phyloP scores from a whole-genome alignment of 306 rosid genomes.

The Oxytropis ochrocephala region DNA sequence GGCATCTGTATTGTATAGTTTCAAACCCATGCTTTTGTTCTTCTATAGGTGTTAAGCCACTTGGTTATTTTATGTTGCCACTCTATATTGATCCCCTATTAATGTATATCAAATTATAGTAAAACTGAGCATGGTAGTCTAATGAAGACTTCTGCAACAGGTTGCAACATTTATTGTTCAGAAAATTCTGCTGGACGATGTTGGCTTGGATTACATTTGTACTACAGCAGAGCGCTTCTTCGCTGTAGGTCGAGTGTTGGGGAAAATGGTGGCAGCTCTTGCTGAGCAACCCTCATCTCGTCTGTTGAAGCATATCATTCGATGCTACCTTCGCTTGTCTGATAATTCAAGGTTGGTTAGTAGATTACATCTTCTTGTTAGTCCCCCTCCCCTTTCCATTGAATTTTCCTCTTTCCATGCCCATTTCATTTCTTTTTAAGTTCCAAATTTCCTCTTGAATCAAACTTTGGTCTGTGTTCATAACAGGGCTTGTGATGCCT shows the following conservation, averaged over 20 bases:
- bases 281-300: constrained; percentile 94
- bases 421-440: not conserved
- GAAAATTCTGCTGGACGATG: constrained; percentile 83
- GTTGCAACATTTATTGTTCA: constrained; percentile 91
- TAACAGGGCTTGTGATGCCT: constrained; percentile 88
- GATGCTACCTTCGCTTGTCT: constrained; percentile 90
- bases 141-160: constrained; percentile 35
- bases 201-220: constrained; percentile 91
- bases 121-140: constrained; percentile 18
- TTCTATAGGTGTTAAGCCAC: not conserved
- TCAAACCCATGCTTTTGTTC: not conserved
- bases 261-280: constrained; percentile 77
- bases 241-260: constrained; percentile 89
- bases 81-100: not conserved
- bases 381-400: not conserved
- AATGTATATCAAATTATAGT: not conserved
- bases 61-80: not conserved
- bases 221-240: constrained; percentile 93
- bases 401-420: not conserved
- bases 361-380: constrained; percentile 3
- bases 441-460: not conserved
- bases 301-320: constrained; percentile 77
- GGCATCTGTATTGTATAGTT: not conserved
- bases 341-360: constrained; percentile 71
- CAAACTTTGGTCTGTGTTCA: constrained; percentile 8